Evolutionary conservation across 495 filamentous ascomycete species (phyloP).

Genomic region (Xanthoparmelia taractica): DNA sequence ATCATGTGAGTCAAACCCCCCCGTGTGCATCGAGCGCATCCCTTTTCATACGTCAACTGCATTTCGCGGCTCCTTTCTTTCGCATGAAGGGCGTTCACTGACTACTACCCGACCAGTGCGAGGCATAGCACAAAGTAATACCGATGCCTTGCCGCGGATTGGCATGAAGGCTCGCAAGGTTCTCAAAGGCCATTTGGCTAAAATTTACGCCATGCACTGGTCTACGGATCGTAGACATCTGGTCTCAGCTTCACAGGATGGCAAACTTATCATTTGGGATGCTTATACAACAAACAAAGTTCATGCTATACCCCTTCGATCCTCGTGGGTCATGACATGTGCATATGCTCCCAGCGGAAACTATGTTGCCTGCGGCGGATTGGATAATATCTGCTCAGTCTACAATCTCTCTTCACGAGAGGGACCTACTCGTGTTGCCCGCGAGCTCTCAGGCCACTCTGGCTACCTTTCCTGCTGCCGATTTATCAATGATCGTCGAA

Average conservation of each 20-base stretch:
- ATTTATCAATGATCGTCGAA: conserved; percentile 97
- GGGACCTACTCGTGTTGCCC: conserved; percentile 90
- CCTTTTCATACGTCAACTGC: not conserved
- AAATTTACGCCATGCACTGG: conserved; percentile 99
- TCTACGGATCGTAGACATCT: conserved; percentile 96
- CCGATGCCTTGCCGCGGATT: conserved; percentile 82
- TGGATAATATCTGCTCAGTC: conserved; percentile 99
- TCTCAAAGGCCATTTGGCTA: conserved; percentile 93
- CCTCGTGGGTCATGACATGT: conserved; percentile 99
- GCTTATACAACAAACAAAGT: conserved; percentile 99
- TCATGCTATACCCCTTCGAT: conserved; percentile 95
- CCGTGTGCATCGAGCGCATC: not conserved
- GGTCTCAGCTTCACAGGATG: conserved; percentile 96
- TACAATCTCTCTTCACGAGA: conserved; percentile 97
- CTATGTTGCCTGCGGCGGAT: conserved; percentile 94
- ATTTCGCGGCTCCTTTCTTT: conserved; percentile 12
- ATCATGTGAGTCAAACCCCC: conserved; percentile 61
- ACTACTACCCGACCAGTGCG: conserved; percentile 55
- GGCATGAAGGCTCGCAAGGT: conserved; percentile 95
- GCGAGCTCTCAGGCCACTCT: conserved; percentile 93
- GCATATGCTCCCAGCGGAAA: conserved; percentile 98
- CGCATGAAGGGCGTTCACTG: conserved; percentile 23
- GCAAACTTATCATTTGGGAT: conserved; percentile 99
- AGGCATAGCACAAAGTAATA: conserved; percentile 78
- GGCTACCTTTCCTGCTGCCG: conserved; percentile 97